Evolutionary conservation across 108 stramenopile species (phyloP), one percentile per base, ranked within the genome.

Genomic region (Mediolabrus comicus): DNA sequence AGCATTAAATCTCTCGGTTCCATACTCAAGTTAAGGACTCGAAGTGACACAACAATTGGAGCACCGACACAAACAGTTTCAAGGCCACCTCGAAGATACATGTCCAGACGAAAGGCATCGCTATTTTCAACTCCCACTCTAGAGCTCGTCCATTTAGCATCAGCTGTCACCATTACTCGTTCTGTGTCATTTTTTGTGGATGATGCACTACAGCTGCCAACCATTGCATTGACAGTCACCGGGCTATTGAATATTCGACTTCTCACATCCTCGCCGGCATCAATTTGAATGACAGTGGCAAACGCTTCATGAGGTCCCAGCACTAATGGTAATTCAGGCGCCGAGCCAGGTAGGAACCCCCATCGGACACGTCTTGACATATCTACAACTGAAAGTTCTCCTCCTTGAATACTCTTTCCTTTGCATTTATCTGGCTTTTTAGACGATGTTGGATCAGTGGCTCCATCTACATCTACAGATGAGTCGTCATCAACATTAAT

Each of bases 331-430:
- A 94, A 72, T 34, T 83, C 72, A 5, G 87, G 82, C 24, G 87
- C 85, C 3, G 87, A 81, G 41, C 85, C 72, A 10, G 83, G 75
- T 31, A 65, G 82, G 69, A 81, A 94, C 22, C 88, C 84, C 92
- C 92, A 94, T 58, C 85, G 84, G 8, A 86, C 86, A 59, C 67
- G 72, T 41, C 81, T 78, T 16, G 84, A 88, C 90, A 91, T 94
- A 58, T 93, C 87, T n/a, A 82, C 78, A 38, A 79, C 63, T 62
- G 39, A 86, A 54, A 62, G 66, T 41, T 87, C 68, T 35, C 83
- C 83, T 10, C 83, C 83, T 27, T 55, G 72, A 35, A 77, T 83
- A 49, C 62, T 70, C 60, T 54, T 77, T 41, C 74, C 74, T 24
- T 53, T 27, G 1, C 30, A 34, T 1, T 46, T 16, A 22, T 35